Evolutionary conservation across 306 rosid species (phyloP), one percentile per base, ranked within the genome.

Genomic region (Vicia sativa): DNA sequence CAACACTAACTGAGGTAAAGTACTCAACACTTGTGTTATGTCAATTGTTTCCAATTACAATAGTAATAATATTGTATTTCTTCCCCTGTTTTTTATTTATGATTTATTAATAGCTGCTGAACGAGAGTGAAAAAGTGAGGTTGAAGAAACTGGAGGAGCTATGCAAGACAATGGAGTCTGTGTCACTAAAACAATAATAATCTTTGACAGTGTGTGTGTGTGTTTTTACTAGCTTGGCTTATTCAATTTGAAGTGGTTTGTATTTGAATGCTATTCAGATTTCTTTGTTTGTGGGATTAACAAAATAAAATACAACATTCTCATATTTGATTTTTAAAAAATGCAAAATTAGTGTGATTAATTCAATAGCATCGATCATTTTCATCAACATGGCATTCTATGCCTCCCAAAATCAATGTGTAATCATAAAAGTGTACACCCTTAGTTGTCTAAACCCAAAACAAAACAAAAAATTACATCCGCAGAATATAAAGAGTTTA

Each of bases 121-220:
- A 80, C 5, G 95, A 88, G 83, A 90, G 97, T 81, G 99, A 93
- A 74, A 80, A 74, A 73, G 48, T 75, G 79, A 88, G 96, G 83
- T 80, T 83, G 91, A 83, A 79, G 70, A 90, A 90, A 79, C 80
- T 93, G 45, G 95, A 88, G 81, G 95, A 90, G 83, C 85, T 90
- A 54, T 82, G 84, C 84, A 90, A 81, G 83, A 84, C 49, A 46
- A 58, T 85, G 34, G 87, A 86, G 76, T 65, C 81, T 44, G 19
- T 62, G 72, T 66, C 76, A 57, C 12, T 72, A 43, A 78, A 71
- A 66, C 74, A 62, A 61, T 71, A 62, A 61, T 71, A 44, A 73
- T 48, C 6, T 52, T 1, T 60, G 3, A 11, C 6, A 34, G 70
- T 26, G 67, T 53, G 39, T 73, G 57, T 2, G n/a, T n/a, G n/a